Base-by-base conservation (phyloP, 2,329 filamentous ascomycete species). In the Xylariaceae sp. region DNA sequence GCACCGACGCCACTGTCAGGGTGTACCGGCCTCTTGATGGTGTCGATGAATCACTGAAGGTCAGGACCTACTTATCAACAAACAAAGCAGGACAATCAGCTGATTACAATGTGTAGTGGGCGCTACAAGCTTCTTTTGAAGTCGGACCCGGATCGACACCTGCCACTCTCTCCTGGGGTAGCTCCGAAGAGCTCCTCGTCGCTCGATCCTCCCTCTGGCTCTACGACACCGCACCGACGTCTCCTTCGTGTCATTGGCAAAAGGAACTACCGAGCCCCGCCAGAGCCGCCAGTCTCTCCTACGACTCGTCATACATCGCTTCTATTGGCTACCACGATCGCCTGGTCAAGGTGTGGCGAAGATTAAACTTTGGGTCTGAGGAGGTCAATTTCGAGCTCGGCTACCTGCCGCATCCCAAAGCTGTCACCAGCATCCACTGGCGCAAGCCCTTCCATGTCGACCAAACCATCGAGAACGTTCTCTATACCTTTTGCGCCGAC, bases 331-430 rank as follows among this genome's bases (percentile, higher is more conserved):
- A 76, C 40, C 81, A 88, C 61, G 93, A 97, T 65, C 78, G 85
- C 41, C 71, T 97, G 17, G 83, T 95, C 55, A 97, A 98, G 68
- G 79, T 97, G 57, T 98, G 94, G 93, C 82, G 90, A 52, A 80
- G 92, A 42, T 72, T 95, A 20, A 86, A 86, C 7, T 96, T 92
- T 62, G 89, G 89, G 12, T 78, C 82, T 1, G 85, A 89, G 47
- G 86, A 94, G 55, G 85, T 89, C 32, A 79, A 86, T 45, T 97
- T 97, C 66, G 92, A 97, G 58, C 84, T 95, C 58, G 83, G 84
- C 22, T 97, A 97, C 66, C 80, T 98, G 2, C 75, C 83, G n/a
- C 93, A 98, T 63, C 88, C 89, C 1, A 75, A 79, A 21, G 69
- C 84, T 1, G 82, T 98, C n/a, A 92, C 88, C 3, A 82, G 80